Percentiles rank a stretch among this genome's conserved stretches.
Evolutionary conservation across 192 early-diverging fungal genomes (phyloP).

Genomic region (Coemansia sp.): DNA sequence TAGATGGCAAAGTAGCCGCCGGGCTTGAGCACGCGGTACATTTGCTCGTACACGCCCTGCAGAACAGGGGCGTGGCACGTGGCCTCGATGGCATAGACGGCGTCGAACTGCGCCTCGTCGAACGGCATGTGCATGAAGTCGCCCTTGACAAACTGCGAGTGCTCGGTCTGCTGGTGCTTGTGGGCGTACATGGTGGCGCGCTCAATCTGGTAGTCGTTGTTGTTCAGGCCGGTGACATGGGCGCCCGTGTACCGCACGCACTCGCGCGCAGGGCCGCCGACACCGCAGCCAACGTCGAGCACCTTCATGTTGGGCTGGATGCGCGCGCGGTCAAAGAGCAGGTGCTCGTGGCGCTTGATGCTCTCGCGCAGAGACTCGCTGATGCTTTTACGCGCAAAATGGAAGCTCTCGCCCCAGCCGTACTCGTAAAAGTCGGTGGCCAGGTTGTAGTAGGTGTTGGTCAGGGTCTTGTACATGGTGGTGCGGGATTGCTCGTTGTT

Average conservation of each 20-base stretch:
- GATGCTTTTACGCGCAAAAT: constrained; percentile 80
- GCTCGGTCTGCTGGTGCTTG: constrained; percentile 59
- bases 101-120: constrained; percentile 73
- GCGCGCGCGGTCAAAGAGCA: constrained; percentile 69
- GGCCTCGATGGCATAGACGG: constrained; percentile 95
- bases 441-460: constrained; percentile 80
- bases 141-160: constrained; percentile 70
- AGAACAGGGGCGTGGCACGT: constrained; percentile 84
- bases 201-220: constrained; percentile 92
- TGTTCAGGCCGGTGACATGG: constrained; percentile 89
- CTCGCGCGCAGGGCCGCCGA: constrained; percentile 93
- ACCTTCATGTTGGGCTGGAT: constrained; percentile 68
- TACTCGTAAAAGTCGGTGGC: constrained; percentile 83
- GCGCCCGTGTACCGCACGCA: constrained; percentile 87
- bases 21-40: constrained; percentile 90
- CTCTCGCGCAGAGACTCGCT: constrained; percentile 72
- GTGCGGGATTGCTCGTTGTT: constrained; percentile 62
- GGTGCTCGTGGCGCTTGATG: constrained; percentile 90
- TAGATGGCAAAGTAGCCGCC: constrained; percentile 88
- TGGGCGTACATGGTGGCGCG: constrained; percentile 70
- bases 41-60: constrained; percentile 82
- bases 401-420: constrained; percentile 89
- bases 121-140: constrained; percentile 91
- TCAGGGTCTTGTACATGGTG: constrained; percentile 61
- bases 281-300: constrained; percentile 94